Conservation (phyloP, 805 yeast genomes). For the Torulaspora microellipsoides region DNA sequence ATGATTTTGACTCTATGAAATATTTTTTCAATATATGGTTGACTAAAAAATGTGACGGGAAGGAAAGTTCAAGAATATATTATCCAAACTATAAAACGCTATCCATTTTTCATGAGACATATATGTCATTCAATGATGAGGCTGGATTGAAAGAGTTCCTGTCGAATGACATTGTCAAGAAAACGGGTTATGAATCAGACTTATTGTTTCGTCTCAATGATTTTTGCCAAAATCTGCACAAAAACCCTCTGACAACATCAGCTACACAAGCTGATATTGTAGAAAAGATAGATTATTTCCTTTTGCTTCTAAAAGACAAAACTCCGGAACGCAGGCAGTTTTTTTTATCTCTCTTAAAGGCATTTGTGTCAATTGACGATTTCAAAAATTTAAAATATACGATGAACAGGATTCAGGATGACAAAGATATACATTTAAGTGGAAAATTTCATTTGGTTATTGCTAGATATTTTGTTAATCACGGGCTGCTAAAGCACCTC, state of each 20-base stretch:
- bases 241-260: not conserved
- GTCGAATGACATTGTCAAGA: conserved; percentile 11
- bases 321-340: conserved; percentile 10
- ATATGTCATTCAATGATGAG: conserved; percentile 10
- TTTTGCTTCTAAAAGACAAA: conserved; percentile 1
- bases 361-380: conserved; percentile 16
- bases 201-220: conserved; percentile 15
- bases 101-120: conserved; percentile 22
- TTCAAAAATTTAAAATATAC: conserved; percentile 11
- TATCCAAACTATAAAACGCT: conserved; percentile 15
- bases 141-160: conserved; percentile 14
- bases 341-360: conserved; percentile 16
- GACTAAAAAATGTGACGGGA: conserved; percentile 11
- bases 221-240: conserved; percentile 15
- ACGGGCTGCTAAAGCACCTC: conserved; percentile 17
- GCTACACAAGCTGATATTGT: not conserved
- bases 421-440: conserved; percentile 13
- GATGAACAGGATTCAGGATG: conserved; percentile 12
- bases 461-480: conserved; percentile 22
- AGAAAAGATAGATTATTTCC: conserved; percentile 8
- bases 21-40: conserved; percentile 26
- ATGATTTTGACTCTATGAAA: conserved; percentile 21
- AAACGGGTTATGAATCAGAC: conserved; percentile 16
- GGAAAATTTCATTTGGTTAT: conserved; percentile 16
- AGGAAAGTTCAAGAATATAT: not conserved